Conservation (phyloP, 2,329 filamentous ascomycete genomes). For the Penicillium sp. region DNA sequence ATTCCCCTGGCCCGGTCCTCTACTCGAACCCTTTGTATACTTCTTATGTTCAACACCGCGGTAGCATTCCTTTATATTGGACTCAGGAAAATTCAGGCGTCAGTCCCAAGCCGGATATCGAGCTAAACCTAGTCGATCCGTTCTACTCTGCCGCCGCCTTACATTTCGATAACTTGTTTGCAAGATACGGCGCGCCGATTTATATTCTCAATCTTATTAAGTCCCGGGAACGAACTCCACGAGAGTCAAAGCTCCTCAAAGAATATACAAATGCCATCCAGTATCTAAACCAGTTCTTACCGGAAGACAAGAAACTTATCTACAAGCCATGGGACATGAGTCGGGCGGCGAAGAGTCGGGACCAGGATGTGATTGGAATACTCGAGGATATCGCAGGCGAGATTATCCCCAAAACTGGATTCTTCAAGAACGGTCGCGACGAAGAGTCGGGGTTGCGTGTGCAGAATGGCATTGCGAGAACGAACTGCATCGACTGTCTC, state of each 20-base stretch:
- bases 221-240: conserved; percentile 80
- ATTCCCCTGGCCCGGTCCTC: conserved; percentile 82
- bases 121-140: conserved; percentile 92
- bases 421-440: conserved; percentile 90
- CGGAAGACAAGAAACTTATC: conserved; percentile 80
- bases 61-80: conserved; percentile 97
- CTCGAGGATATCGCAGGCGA: conserved; percentile 88
- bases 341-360: conserved; percentile 85
- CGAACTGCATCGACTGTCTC: conserved; percentile 97
- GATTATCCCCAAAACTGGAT: conserved; percentile 82
- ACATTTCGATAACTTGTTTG: conserved; percentile 93
- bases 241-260: conserved; percentile 86
- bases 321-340: conserved; percentile 99
- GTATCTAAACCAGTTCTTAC: conserved; percentile 94
- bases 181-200: conserved; percentile 88
- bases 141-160: conserved; percentile 92
- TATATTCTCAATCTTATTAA: conserved; percentile 94
- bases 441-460: conserved; percentile 68
- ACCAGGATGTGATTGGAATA: conserved; percentile 92
- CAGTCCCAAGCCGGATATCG: conserved; percentile 93
- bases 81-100: conserved; percentile 95
- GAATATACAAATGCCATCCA: conserved; percentile 87
- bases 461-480: conserved; percentile 91
- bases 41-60: conserved; percentile 94
- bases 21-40: conserved; percentile 92